phyloP scores from a whole-genome alignment of 1,284 basidiomycete genomes.

The Hemileia vastatrix region DNA sequence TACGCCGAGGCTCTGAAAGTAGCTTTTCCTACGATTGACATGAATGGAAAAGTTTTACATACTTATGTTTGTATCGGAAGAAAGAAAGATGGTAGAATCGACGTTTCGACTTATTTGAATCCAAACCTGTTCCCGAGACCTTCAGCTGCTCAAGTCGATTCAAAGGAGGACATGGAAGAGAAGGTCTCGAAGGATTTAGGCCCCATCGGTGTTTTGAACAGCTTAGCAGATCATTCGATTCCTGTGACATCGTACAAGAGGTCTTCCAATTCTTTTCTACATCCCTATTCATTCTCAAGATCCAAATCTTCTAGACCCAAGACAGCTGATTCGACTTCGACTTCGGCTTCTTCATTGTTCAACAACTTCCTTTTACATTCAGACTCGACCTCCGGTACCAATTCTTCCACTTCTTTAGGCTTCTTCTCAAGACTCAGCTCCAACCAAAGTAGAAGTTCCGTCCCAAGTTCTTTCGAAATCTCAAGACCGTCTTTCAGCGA shows the following conservation, averaged over 20 bases:
- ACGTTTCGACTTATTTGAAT: constrained; percentile 5
- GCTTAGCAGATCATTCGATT: background rate
- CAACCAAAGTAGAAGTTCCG: background rate
- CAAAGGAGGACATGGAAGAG: background rate
- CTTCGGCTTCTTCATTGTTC: too few relatives aligned
- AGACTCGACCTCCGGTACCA: background rate
- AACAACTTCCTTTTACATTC: too few relatives aligned
- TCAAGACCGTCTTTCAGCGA: too few relatives aligned
- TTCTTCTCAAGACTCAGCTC: background rate
- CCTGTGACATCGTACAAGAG: background rate
- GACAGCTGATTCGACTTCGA: too few relatives aligned
- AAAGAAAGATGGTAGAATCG: constrained; percentile 6
- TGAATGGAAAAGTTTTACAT: background rate
- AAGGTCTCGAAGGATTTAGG: background rate
- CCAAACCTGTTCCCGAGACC: background rate
- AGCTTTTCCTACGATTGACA: background rate
- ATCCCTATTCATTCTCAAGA: background rate
- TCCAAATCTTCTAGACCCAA: background rate
- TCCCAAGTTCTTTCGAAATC: background rate
- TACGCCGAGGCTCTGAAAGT: too few relatives aligned
- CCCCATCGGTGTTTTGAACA: background rate
- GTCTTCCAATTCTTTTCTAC: background rate
- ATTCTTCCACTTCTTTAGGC: background rate
- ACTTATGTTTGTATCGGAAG: constrained; percentile 9
- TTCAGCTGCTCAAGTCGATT: background rate